These are phyloP conservation scores for Chlamydomonas incerta DNA, from an alignment of 139 green algal genomes.

Conservation along the genomic window DNA sequence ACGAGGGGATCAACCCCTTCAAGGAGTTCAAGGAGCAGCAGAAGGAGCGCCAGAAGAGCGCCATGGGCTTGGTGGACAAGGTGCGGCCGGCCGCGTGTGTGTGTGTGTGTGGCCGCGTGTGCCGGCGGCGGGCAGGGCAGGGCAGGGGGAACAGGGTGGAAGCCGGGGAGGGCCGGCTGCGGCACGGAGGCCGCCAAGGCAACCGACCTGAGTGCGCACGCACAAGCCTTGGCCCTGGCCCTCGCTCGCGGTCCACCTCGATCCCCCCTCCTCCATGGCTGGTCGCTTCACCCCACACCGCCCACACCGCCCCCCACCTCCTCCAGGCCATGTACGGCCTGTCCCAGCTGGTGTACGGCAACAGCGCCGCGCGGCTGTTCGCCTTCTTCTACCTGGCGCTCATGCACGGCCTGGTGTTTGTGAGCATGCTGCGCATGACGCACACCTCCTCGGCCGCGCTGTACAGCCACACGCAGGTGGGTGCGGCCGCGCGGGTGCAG, in stretches of 20 bases:
- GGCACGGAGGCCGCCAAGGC: too few species aligned
- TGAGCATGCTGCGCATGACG: conserved; percentile 62
- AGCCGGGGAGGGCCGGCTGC: too few species aligned
- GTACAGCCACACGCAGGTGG: conserved; percentile 44
- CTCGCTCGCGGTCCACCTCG: too few species aligned
- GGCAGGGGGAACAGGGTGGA: not conserved
- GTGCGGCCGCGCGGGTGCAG: not conserved
- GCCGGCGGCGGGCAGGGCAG: too few species aligned
- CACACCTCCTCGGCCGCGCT: conserved; percentile 51
- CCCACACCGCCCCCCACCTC: not conserved
- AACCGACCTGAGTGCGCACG: too few species aligned
- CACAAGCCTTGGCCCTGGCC: not conserved
- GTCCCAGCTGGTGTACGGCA: conserved; percentile 73
- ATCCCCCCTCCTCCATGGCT: too few species aligned
- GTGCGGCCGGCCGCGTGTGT: not conserved
- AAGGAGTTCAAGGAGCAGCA: conserved; percentile 78
- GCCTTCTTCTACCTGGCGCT: conserved; percentile 88
- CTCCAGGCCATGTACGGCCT: conserved; percentile 59
- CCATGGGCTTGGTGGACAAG: conserved; percentile 52
- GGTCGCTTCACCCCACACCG: too few species aligned
- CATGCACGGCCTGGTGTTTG: conserved; percentile 89
- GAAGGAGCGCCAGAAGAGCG: conserved; percentile 52
- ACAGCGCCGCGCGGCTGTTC: conserved; percentile 70
- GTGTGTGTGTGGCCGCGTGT: too few species aligned
- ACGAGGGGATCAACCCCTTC: conserved; percentile 93